A percentile compares a stretch with the other conserved stretches of the same genome.
Evolutionary conservation across 257 asterid genomes (phyloP).

Genomic region (Salvia splendens): DNA sequence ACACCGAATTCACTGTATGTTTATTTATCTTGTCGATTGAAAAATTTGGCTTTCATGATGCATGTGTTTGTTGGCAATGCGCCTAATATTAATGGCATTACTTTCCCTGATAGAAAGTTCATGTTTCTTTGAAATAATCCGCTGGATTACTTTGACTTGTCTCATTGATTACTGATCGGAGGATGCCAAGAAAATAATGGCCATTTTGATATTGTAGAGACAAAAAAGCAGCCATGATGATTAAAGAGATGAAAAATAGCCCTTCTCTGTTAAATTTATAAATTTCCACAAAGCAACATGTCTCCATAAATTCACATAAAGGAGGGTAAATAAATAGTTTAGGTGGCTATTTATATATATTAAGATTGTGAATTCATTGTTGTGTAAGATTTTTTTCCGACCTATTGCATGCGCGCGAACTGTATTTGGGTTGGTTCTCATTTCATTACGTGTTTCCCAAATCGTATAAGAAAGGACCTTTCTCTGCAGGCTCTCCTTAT

Average conservation of each 20-base stretch:
- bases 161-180: background rate
- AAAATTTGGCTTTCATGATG: background rate
- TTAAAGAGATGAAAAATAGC: too few species aligned
- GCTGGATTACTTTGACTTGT: background rate
- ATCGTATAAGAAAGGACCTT: background rate
- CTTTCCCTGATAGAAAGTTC: background rate
- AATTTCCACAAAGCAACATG: too few species aligned
- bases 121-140: background rate
- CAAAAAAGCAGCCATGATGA: too few species aligned
- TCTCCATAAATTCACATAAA: too few species aligned
- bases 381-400: background rate
- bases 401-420: background rate
- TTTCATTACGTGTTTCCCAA: background rate
- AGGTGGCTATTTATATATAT: too few species aligned
- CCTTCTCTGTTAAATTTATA: too few species aligned
- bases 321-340: too few species aligned
- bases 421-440: background rate
- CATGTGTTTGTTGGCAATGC: constrained; percentile 1
- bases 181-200: background rate
- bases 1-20: constrained; percentile 83
- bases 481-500: constrained; percentile 62
- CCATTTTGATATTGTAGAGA: too few species aligned
- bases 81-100: background rate
- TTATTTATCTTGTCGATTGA: constrained; percentile 2
- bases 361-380: background rate